These are phyloP conservation scores for Vachellia collinsii DNA, from an alignment of 306 rosid genomes.

Conservation along the genomic window DNA sequence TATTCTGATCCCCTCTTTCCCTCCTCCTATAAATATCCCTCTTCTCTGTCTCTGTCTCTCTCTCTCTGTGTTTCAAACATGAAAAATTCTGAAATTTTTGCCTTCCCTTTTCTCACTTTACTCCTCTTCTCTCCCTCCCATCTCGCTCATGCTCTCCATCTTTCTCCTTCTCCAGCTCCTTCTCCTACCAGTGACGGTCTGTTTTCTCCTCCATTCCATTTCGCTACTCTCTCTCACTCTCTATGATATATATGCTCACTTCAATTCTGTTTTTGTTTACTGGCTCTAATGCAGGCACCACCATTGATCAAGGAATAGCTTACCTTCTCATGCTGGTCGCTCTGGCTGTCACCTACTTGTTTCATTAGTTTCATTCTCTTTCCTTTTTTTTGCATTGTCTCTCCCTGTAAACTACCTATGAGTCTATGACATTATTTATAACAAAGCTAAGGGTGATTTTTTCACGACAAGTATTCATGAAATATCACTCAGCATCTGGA, in stretches of 20 bases:
- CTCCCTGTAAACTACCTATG: slow-evolving; percentile 17
- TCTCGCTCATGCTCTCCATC: slow-evolving; percentile 42
- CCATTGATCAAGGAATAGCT: slow-evolving; percentile 78
- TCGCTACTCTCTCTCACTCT: neutral
- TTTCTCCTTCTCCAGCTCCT: slow-evolving; percentile 60
- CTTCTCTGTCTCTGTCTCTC: neutral
- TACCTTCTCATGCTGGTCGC: slow-evolving; percentile 68
- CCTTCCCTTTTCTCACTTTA: slow-evolving; percentile 48
- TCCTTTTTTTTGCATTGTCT: neutral
- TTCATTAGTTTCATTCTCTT: slow-evolving; percentile 42
- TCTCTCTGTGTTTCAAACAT: slow-evolving; percentile 27
- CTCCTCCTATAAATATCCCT: neutral
- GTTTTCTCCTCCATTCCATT: slow-evolving; percentile 1
- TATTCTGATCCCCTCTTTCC: neutral
- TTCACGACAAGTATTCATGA: too few species aligned
- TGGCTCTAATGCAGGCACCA: slow-evolving; percentile 46
- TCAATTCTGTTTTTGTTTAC: neutral
- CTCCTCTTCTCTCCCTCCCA: slow-evolving; percentile 47
- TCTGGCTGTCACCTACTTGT: slow-evolving; percentile 61
- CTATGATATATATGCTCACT: neutral
- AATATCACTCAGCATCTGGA: too few species aligned
- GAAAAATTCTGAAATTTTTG: slow-evolving; percentile 32
- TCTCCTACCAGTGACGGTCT: slow-evolving; percentile 57
- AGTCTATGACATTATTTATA: slow-evolving; percentile 9
- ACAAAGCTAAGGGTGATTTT: too few species aligned